Base-by-base conservation (phyloP, 148 eudicot species). In the Polygonum aviculare region DNA sequence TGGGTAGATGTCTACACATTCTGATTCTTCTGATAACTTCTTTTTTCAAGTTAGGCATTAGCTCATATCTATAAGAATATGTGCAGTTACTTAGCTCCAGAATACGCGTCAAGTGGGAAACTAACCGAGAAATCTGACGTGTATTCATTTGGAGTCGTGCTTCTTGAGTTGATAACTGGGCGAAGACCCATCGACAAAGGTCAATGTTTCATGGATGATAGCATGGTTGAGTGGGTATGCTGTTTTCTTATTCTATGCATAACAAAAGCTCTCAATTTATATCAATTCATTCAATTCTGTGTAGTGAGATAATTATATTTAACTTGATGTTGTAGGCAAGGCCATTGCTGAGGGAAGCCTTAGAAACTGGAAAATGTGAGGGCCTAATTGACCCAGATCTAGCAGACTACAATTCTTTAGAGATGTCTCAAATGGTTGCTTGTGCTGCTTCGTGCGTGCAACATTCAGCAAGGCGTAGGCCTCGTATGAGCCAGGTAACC, bases 371-470 rank as follows among this genome's bases (percentile, higher is more conserved):
- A 72, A 81, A 84, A 73, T 90, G 84, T 57, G 79, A 75, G 73
- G 71, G 39, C 35, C 81, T 92, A 74, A 88, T 79, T 75, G 97
- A 92, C 87, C 89, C 83, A 69, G 90, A 85, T 79, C 74, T 92
- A 79, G 83, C 84, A 41, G 80, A 87, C 14, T 90, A 90, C 76
- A 84, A 88, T 78, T 33, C 81, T 31, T 44, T 65, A 8, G 94
- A 90, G 85, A 83, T 90, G 94, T 75, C 83, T 72, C 85, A 85
- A 67, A 84, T 92, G 92, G 83, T 90, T 77, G 92, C 94, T 50
- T 92, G 97, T 90, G 97, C 97, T 74, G 88, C 89, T 69, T 92
- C 79, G 74, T 92, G 90, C 71, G 89, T 92, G 18, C 92, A 93
- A 69, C 88, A 86, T 74, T 83, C 88, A 67, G 94, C 94, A 74